Base-by-base conservation (phyloP, 176 grass and related monocot genomes). In the Hordeum marinum region DNA sequence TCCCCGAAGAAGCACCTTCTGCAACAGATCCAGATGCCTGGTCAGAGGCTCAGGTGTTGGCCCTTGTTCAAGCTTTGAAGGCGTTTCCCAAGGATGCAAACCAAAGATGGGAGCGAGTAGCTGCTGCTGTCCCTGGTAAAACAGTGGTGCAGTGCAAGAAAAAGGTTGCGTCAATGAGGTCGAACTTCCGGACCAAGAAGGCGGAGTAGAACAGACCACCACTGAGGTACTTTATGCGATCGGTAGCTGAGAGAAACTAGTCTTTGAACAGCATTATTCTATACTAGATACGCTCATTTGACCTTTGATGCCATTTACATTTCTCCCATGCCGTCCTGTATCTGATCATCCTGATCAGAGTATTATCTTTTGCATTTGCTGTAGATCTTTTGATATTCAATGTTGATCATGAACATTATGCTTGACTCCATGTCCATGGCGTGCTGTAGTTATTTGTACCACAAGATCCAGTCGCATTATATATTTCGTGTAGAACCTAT, bases 31-130 rank as follows among this genome's bases (percentile, higher is more conserved):
- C 85, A 61, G 96, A 99, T 69, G 65, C 77, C 58, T 99, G 96
- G 96, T 84, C 93, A 77, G 96, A 99, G 88, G 26, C 84, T 14
- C 93, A 99, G 76, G 96, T 92, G 36, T 88, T 94, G 43, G 93
- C 90, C 71, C 89, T 99, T 66, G 91, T 99, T 61, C 96, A 96
- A 84, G 96, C 96, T 18, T 81, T 99, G 29, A 99, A 94, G 81
- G 78, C 96, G n/a, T 99, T 99, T 27, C 93, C 96, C 10, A 99
- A 99, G 86, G 96, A 99, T 67, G 91, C 74, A 43, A 94, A 61
- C 83, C 96, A 99, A 87, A 92, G 96, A 57, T 99, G 96, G 96
- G 96, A 99, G 84, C 92, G 96, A 48, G 96, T 99, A 26, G 85
- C 96, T 79, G 88, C 96, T 76, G 89, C 96, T 68, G 96, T 99